Base-by-base conservation (phyloP, 805 yeast genomes). In the Candida silvicultrix region DNA sequence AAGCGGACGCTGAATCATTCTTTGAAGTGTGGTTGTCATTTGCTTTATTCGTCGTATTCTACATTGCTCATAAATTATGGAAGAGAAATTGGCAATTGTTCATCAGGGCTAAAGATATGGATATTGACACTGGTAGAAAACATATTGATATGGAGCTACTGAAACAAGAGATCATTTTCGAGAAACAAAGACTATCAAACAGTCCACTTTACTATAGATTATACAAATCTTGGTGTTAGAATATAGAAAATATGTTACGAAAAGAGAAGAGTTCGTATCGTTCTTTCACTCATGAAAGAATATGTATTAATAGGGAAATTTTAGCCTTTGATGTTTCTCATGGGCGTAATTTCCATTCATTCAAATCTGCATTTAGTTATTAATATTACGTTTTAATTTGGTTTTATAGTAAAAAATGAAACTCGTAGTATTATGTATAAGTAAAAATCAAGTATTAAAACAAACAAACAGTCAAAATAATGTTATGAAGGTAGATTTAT, bases 41-140 rank as follows among this genome's bases (percentile, higher is more conserved):
- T 47, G 85, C 85, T 16, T 73, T 84, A 29, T 69, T 82, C 31
- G 44, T 85, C 28, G 74, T 63, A 5, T 73, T 78, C 63, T 80
- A 73, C 64, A 6, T 75, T 20, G 75, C 68, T 49, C 83, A 81
- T 70, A 80, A 80, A 64, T 38, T 79, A 38, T 77, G 77, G 71
- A 73, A 58, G 49, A 63, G 58, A 46, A 64, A 66, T 51, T 66
- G 67, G 65, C 60, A 49, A 38, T 56, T 71, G 23, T 64, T 63
- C 55, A 64, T 78, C 45, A 66, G 61, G 18, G 70, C 74, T 23
- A 55, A 60, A 22, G 78, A 78, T 38, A 70, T 81, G 58, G 87
- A 82, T 55, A 70, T 82, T 36, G 82, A 78, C 52, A 70, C 80
- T 23, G 87, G 87, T 45, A 71, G 83, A 65, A 74, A 81, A 55